phyloP scores from a whole-genome alignment of 495 filamentous ascomycete species.

The Barbatosphaeria neglecta region DNA sequence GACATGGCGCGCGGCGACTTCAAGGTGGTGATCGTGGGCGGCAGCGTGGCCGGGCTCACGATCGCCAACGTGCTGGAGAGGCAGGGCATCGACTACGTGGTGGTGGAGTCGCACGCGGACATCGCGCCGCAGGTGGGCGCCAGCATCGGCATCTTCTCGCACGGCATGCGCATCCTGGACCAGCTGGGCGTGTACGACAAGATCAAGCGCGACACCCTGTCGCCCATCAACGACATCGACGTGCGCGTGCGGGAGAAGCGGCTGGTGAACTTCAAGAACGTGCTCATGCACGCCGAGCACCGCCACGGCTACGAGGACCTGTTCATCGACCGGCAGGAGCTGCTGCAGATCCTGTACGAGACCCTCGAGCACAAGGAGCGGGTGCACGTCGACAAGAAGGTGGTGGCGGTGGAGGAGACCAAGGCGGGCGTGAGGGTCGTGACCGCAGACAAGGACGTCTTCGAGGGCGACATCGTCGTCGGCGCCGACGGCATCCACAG shows the following conservation, averaged over 20 bases:
- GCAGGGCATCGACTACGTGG: slow-evolving; percentile 12
- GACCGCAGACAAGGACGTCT: slow-evolving; percentile 17
- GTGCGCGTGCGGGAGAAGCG: neutral
- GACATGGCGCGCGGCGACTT: neutral
- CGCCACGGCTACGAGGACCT: slow-evolving; percentile 12
- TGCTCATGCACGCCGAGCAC: slow-evolving; percentile 5
- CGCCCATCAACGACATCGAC: slow-evolving; percentile 1
- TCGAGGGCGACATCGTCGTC: slow-evolving; percentile 28
- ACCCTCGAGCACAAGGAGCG: slow-evolving; percentile 20
- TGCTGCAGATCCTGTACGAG: slow-evolving; percentile 21
- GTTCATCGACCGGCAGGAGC: slow-evolving; percentile 21
- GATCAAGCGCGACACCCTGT: slow-evolving; percentile 7
- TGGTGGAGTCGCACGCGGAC: slow-evolving; percentile 12
- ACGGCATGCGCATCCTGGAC: slow-evolving; percentile 18
- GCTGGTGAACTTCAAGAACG: neutral
- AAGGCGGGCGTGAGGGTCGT: slow-evolving; percentile 12
- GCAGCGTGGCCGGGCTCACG: slow-evolving; percentile 13
- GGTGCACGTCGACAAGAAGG: slow-evolving; percentile 11
- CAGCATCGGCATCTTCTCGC: slow-evolving; percentile 8
- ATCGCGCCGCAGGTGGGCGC: slow-evolving; percentile 13
- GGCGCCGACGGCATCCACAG: slow-evolving; percentile 36
- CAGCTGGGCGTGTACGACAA: slow-evolving; percentile 19
- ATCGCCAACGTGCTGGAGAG: slow-evolving; percentile 13
- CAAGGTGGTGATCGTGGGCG: slow-evolving; percentile 17
- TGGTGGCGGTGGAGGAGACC: slow-evolving; percentile 11